Base-by-base conservation (phyloP, 2,329 filamentous ascomycete genomes). In the Aspergillus ibericus region DNA sequence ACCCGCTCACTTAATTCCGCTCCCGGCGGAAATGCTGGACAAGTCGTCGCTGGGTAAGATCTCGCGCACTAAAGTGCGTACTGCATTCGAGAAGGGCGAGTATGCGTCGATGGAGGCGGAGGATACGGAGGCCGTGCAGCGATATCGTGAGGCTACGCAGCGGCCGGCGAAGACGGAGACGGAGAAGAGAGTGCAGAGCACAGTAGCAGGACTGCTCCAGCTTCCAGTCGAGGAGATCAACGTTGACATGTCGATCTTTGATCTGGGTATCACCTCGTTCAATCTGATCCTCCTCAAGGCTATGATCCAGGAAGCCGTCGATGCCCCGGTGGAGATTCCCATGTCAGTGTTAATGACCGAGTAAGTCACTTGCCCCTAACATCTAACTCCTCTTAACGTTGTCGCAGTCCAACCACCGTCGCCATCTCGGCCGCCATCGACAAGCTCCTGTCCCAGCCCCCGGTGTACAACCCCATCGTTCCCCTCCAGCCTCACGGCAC, bases 71-170 rank as follows among this genome's bases (percentile, higher is more conserved):
- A 53, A 51, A 53, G 63, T 72, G 20, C 51, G 59, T 18, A 58
- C 29, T 32, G 61, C 59, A 20, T 83, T 22, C 55, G 63, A 16
- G 72, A 72, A 65, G 70, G 82, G 4, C 10, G 50, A 42, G 18
- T 50, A 10, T n/a, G 46, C n/a, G 54, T 59, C 15, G 10, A 16
- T n/a, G 38, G 36, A 20, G 16, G 47, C 29, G 18, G 34, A 36
- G 20, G 29, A 18, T n/a, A 13, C 18, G 16, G 32, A 35, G 34
- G 35, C 29, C 4, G 40, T 60, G 22, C 27, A 35, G 7, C n/a
- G 25, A 10, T 29, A 63, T 27, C 56, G 54, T 5, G 36, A 58
- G 3, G 18, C 18, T 5, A 42, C 47, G 13, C 47, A 55, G 5
- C 50, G 29, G 0, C 42, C 27, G 5, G 47, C 36, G 6, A n/a